Conservation (phyloP, 164 flowering plant genomes). For the Echeveria elegans region DNA sequence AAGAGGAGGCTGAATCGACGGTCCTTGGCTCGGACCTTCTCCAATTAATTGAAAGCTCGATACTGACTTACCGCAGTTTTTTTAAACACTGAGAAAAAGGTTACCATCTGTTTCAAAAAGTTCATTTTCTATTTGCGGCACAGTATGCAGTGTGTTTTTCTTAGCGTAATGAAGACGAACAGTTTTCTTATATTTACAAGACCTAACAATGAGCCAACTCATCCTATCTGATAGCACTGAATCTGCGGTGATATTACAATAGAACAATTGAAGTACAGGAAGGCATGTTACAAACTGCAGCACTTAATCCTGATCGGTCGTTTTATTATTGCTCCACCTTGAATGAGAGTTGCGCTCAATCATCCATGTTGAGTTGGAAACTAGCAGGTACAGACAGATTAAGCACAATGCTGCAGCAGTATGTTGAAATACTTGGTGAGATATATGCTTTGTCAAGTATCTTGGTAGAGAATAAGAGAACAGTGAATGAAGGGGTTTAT, state of each 20-base stretch:
- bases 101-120: no score
- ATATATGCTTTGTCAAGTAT: neutral
- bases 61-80: no score
- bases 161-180: neutral
- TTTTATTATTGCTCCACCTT: constrained; percentile 23
- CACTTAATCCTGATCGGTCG: constrained; percentile 22
- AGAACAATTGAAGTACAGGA: neutral
- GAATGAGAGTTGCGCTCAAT: constrained; percentile 22
- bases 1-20: no score
- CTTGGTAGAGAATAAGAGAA: neutral
- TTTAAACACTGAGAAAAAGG: no score
- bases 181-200: neutral
- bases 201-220: neutral
- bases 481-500: neutral
- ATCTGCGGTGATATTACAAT: neutral
- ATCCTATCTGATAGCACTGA: neutral
- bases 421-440: constrained; percentile 8
- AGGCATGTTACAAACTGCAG: neutral
- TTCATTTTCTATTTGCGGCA: no score
- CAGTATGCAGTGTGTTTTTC: neutral
- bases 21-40: no score
- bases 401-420: constrained; percentile 67
- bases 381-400: constrained; percentile 53
- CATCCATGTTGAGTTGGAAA: constrained; percentile 33
- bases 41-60: no score